These are phyloP conservation scores for Chenopodium suecicum DNA, from an alignment of 148 eudicot species.

Conservation along the genomic window DNA sequence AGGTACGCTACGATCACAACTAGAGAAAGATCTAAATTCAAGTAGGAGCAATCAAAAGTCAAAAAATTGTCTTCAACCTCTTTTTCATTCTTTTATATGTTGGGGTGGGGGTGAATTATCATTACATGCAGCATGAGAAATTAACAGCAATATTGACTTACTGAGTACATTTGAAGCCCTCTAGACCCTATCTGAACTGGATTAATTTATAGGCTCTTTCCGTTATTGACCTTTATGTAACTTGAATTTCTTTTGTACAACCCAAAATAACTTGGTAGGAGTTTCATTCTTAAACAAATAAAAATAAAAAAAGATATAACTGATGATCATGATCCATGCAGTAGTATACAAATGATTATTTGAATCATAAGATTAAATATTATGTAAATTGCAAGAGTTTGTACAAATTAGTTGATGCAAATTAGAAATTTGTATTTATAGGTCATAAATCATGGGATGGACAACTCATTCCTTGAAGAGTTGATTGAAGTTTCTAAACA, in stretches of 20 bases:
- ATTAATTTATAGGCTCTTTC: no score
- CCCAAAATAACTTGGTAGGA: background rate
- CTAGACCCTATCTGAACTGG: no score
- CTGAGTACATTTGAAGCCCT: no score
- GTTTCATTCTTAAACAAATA: background rate
- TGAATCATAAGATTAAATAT: background rate
- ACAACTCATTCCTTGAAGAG: slow-evolving; percentile 50
- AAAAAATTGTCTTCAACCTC: no score
- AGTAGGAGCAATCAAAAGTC: no score
- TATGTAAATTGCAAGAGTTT: background rate
- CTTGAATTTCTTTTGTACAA: no score
- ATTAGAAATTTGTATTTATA: background rate
- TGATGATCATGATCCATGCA: background rate
- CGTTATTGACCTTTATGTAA: no score
- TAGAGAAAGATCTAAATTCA: background rate
- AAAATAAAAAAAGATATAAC: background rate
- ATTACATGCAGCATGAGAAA: no score
- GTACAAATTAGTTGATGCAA: background rate
- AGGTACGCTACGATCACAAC: slow-evolving; percentile 11
- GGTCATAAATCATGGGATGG: slow-evolving; percentile 61
- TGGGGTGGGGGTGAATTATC: no score
- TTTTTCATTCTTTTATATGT: no score
- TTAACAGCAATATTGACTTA: no score
- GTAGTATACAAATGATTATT: background rate
- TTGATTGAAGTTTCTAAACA: slow-evolving; percentile 37